Evolutionary conservation across 176 grass and related monocot genomes (phyloP), one percentile per base, ranked within the genome.

Genomic region (Urochloa ruziziensis): DNA sequence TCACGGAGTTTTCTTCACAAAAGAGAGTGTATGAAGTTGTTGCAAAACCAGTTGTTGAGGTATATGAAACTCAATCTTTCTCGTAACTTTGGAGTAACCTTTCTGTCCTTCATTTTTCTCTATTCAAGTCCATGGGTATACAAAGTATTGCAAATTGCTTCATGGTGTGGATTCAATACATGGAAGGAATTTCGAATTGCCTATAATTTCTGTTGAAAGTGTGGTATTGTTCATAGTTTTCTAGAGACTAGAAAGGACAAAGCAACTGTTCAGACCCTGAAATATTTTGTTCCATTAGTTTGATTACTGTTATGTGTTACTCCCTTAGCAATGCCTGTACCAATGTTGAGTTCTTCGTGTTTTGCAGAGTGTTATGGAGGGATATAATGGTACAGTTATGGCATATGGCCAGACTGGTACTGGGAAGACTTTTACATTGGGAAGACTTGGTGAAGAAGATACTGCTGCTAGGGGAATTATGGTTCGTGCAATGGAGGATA

Each of bases 21-120:
- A 99, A 99, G 86, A 88, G 97, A 86, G 97, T 99, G 56, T 99
- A 99, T 63, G 97, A 99, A 92, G 97, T 96, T 67, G 97, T 99
- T 48, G 91, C 97, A n/a, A 99, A 99, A 86, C 97, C 97, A 62
- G 97, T 99, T 76, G 93, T 99, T 3, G 97, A 99, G 97, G 97
- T 99, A 96, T 74, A 30, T 70, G 75, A 83, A 76, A 52, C 52
- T 88, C 19, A 24, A 59, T 52, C 28, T 74, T 78, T 84, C 35
- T 91, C 19, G n/a, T 42, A 35, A n/a, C 53, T 43, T 47, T 54
- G 43, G 33, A 62, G 54, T 54, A 83, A 44, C 19, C 33, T 75
- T 82, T 70, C 48, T 27, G n/a, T 17, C 21, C 27, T 66, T 11
- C 17, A 9, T 23, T 16, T 81, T 77, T 43, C 40, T n/a, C n/a